These are phyloP conservation scores for Russula abietina DNA, from an alignment of 768 basidiomycete species.

Conservation along the genomic window DNA sequence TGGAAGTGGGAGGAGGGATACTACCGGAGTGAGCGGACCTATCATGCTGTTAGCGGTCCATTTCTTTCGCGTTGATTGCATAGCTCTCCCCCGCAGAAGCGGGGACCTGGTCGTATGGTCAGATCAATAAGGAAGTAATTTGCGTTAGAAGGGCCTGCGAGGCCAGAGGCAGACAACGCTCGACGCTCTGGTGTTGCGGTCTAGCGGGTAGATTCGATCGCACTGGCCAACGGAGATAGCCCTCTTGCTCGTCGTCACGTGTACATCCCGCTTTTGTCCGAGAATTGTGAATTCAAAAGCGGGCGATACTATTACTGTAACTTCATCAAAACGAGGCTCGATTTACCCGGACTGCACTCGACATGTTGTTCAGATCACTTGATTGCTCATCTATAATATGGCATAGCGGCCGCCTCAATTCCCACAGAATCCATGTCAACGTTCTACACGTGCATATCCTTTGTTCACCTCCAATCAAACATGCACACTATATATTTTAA, in stretches of 20 bases:
- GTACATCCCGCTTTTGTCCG: neutral
- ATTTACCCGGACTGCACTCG: too few relatives aligned
- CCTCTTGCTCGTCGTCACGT: neutral
- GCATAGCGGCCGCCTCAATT: too few relatives aligned
- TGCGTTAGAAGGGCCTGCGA: slow-evolving; percentile 2
- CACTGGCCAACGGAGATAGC: neutral
- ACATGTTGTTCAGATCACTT: too few relatives aligned
- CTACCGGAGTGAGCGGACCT: slow-evolving; percentile 42
- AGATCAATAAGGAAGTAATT: neutral
- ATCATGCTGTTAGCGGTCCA: slow-evolving; percentile 80
- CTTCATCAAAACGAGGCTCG: too few relatives aligned
- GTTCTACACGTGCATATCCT: neutral
- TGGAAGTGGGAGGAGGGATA: slow-evolving; percentile 1
- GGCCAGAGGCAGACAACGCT: neutral
- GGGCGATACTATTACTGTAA: too few relatives aligned
- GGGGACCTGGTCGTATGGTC: slow-evolving; percentile 29
- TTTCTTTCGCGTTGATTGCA: slow-evolving; percentile 54
- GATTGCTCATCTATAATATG: too few relatives aligned
- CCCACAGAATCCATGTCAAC: too few relatives aligned
- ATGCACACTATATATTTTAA: neutral
- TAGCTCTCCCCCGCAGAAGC: slow-evolving; percentile 60
- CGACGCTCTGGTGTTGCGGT: neutral
- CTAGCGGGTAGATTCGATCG: neutral
- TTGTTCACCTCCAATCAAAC: too few relatives aligned
- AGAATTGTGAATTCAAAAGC: too few relatives aligned